Conservation (phyloP, 2,329 filamentous ascomycete genomes). For the Penicillium sp. region DNA sequence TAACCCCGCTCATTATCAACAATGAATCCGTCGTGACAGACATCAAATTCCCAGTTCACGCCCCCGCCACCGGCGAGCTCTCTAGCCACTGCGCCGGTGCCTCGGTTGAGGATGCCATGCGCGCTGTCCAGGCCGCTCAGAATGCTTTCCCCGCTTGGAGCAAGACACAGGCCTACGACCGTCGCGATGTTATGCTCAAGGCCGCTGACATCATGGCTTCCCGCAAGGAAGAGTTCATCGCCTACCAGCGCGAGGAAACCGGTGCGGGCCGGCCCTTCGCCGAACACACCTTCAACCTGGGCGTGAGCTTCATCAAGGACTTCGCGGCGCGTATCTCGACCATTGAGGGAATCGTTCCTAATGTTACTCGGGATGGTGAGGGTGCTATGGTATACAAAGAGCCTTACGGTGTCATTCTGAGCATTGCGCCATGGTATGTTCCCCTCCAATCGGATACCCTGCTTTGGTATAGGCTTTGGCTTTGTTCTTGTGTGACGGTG, state of each 20-base stretch:
- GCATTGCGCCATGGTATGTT: conserved; percentile 77
- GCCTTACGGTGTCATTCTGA: conserved; percentile 77
- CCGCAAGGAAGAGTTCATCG: conserved; percentile 63
- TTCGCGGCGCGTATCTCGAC: conserved; percentile 55
- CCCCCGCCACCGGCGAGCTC: conserved; percentile 58
- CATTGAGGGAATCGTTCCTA: conserved; percentile 56
- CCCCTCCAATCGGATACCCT: too few relatives aligned
- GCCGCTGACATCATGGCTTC: conserved; percentile 51
- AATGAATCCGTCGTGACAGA: conserved; percentile 47
- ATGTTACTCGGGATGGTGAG: conserved; percentile 53
- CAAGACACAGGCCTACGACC: conserved; percentile 61
- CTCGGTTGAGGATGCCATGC: conserved; percentile 58
- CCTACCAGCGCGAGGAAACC: conserved; percentile 65
- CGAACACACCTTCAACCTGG: conserved; percentile 40
- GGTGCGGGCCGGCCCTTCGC: conserved; percentile 49
- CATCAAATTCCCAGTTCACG: conserved; percentile 55
- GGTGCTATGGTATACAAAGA: conserved; percentile 71
- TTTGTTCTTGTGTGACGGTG: background rate
- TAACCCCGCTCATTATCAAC: conserved; percentile 49
- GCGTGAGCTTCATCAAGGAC: conserved; percentile 50
- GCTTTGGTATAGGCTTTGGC: background rate
- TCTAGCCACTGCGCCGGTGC: conserved; percentile 62
- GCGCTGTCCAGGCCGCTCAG: conserved; percentile 65
- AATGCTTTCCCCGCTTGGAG: conserved; percentile 72
- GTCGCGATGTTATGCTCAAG: conserved; percentile 67